Conservation (phyloP, 306 rosid genomes). For the Chamaecrista fasciculata region DNA sequence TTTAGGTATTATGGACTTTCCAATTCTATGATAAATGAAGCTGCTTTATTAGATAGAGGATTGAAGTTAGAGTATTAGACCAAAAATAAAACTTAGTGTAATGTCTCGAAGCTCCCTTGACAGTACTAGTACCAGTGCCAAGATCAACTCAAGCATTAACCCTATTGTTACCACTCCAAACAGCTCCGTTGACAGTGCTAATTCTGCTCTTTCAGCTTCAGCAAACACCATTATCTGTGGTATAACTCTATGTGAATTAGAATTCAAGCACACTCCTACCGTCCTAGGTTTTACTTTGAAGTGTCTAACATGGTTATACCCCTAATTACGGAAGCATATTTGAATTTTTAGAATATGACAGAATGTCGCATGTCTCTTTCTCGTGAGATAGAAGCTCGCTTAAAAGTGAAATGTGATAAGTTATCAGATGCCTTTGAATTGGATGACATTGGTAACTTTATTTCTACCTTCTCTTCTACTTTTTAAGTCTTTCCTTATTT, state of each 20-base stretch:
- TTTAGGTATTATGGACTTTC: constrained; percentile 8
- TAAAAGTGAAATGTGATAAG: constrained; percentile 70
- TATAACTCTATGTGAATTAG: constrained; percentile 33
- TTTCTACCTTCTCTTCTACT: constrained; percentile 8
- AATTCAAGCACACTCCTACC: constrained; percentile 1
- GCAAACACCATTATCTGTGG: constrained; percentile 61
- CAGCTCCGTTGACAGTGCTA: constrained; percentile 45
- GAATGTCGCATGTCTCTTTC: constrained; percentile 78
- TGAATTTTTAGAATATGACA: constrained; percentile 60
- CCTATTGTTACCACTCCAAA: constrained; percentile 64
- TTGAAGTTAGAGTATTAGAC: constrained; percentile 25
- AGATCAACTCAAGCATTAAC: constrained; percentile 59
- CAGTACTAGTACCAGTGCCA: constrained; percentile 51
- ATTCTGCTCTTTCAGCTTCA: constrained; percentile 57
- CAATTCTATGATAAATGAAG: not conserved
- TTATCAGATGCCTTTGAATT: constrained; percentile 62
- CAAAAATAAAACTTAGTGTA: constrained; percentile 66
- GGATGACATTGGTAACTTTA: constrained; percentile 68
- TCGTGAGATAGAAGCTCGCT: constrained; percentile 72
- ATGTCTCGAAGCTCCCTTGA: constrained; percentile 69
- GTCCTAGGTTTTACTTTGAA: constrained; percentile 4
- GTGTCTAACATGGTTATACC: constrained; percentile 20
- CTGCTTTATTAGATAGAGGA: not conserved
- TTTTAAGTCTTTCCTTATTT: not conserved
- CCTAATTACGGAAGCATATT: constrained; percentile 16